Percentiles rank a stretch among this genome's conserved stretches.
Evolutionary conservation across 2,329 filamentous ascomycete genomes (phyloP).

Genomic region (Zarea fungicola): DNA sequence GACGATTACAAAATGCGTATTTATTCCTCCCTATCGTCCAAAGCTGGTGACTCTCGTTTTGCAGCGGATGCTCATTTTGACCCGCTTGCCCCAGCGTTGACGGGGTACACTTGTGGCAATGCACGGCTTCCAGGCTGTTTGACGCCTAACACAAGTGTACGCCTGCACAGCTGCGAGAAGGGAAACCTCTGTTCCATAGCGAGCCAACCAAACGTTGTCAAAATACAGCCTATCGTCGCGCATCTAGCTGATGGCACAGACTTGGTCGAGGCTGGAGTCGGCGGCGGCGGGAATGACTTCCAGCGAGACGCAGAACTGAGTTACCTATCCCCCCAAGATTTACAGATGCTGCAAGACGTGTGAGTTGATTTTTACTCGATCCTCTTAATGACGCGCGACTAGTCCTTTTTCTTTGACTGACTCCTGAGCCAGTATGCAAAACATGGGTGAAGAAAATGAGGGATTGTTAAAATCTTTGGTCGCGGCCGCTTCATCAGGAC

Average conservation of each 20-base stretch:
- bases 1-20: constrained; percentile 73
- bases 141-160: constrained; percentile 55
- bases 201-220: constrained; percentile 53
- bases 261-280: constrained; percentile 68
- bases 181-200: constrained; percentile 55
- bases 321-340: constrained; percentile 44
- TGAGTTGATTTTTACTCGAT: constrained; percentile 21
- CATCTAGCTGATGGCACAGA: constrained; percentile 55
- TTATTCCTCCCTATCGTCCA: constrained; percentile 56
- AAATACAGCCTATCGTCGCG: constrained; percentile 73
- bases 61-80: constrained; percentile 38
- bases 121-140: constrained; percentile 64
- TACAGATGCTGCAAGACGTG: constrained; percentile 43
- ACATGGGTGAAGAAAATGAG: constrained; percentile 13
- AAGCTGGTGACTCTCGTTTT: constrained; percentile 36
- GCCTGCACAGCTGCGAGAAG: constrained; percentile 82
- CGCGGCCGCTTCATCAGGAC: constrained; percentile 19
- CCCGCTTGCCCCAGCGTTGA: constrained; percentile 61
- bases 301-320: constrained; percentile 63
- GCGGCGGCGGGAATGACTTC: constrained; percentile 73
- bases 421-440: neutral
- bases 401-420: neutral
- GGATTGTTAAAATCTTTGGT: constrained; percentile 20
- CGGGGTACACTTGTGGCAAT: constrained; percentile 73
- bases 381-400: neutral